Evolutionary conservation across 1,284 basidiomycete species (phyloP).

Genomic region (Cerioporus squamosus): DNA sequence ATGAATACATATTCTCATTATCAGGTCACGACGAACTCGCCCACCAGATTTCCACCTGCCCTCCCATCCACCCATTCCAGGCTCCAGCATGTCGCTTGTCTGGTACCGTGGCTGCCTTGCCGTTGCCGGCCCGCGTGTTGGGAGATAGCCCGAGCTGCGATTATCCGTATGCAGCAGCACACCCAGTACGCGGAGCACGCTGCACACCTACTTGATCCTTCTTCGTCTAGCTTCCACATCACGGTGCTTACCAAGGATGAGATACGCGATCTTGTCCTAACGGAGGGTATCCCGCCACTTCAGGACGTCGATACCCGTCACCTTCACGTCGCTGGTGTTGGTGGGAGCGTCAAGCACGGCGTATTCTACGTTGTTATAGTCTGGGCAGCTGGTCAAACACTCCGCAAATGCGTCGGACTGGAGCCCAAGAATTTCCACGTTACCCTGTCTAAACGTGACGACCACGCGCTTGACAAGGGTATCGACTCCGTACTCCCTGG

Average conservation of each 20-base stretch:
- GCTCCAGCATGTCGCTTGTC: slow-evolving; percentile 9
- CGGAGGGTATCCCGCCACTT: slow-evolving; percentile 8
- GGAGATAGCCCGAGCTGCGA: slow-evolving; percentile 34
- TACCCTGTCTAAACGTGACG: slow-evolving; percentile 47
- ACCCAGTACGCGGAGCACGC: slow-evolving; percentile 4
- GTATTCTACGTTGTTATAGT: slow-evolving; percentile 56
- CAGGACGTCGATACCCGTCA: slow-evolving; percentile 16
- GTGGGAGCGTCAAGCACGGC: slow-evolving; percentile 38
- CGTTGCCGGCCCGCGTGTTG: slow-evolving; percentile 39
- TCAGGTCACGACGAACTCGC: not conserved
- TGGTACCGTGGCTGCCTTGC: slow-evolving; percentile 17
- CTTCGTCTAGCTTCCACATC: slow-evolving; percentile 41
- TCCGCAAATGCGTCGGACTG: slow-evolving; percentile 52
- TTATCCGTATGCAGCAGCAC: slow-evolving; percentile 2
- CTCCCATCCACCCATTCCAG: no score
- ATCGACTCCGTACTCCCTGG: slow-evolving; percentile 44
- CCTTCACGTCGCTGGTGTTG: slow-evolving; percentile 41
- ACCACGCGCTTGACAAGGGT: slow-evolving; percentile 52
- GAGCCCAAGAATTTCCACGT: slow-evolving; percentile 59
- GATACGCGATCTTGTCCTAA: slow-evolving; percentile 19
- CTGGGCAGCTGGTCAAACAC: slow-evolving; percentile 56
- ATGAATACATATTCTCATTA: no score
- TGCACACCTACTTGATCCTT: slow-evolving; percentile 11
- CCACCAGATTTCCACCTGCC: not conserved
- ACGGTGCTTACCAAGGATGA: slow-evolving; percentile 45